A percentile compares a stretch with the other conserved stretches of the same genome.
These are phyloP conservation scores for Flaveria robusta DNA, from an alignment of 129 eudicot species.

Conservation along the genomic window DNA sequence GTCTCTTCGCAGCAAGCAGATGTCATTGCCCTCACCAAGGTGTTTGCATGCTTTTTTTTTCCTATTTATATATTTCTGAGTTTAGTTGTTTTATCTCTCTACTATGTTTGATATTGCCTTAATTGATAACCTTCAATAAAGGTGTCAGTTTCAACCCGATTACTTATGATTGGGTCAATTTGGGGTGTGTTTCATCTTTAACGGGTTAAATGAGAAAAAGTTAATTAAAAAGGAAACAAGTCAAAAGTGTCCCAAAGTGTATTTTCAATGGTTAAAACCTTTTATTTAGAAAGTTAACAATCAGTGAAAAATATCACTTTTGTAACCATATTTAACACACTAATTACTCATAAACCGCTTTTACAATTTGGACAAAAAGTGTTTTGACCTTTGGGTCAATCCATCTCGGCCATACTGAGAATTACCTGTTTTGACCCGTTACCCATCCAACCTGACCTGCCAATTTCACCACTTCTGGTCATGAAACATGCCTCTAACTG, in stretches of 20 bases:
- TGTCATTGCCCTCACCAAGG: slow-evolving; percentile 88
- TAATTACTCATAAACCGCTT: neutral
- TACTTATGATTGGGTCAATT: neutral
- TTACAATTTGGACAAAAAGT: neutral
- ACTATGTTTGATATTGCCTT: neutral
- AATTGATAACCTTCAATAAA: slow-evolving; percentile 5
- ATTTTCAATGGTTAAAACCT: neutral
- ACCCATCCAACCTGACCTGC: neutral
- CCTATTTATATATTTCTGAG: neutral
- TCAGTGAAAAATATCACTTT: neutral
- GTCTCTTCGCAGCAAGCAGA: slow-evolving; percentile 67
- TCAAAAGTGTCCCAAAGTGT: neutral
- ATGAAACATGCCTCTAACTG: slow-evolving; percentile 8
- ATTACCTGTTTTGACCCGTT: neutral
- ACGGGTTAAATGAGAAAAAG: neutral
- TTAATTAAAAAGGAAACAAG: neutral
- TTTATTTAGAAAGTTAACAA: neutral
- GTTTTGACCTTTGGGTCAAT: neutral
- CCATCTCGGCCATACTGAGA: neutral
- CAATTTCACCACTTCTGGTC: neutral
- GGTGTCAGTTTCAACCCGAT: neutral
- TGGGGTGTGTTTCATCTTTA: neutral
- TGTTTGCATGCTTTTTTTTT: slow-evolving; percentile 16
- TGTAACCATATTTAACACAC: neutral
- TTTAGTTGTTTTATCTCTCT: neutral